A percentile compares a stretch with the other conserved stretches of the same genome.
These are phyloP conservation scores for Fusarium sp. DNA, from an alignment of 2,329 filamentous ascomycete species.

Conservation along the genomic window DNA sequence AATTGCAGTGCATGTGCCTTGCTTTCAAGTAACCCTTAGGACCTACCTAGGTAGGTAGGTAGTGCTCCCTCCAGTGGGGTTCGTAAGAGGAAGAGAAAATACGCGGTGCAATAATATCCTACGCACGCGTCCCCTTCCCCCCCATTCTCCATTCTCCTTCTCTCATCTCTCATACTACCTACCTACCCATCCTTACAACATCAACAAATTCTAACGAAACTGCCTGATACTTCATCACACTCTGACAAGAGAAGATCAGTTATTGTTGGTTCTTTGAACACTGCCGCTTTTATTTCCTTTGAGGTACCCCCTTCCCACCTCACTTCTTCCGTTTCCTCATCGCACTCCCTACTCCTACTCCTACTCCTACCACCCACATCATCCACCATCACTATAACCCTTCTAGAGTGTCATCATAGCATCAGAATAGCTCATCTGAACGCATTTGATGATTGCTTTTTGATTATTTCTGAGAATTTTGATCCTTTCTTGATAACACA, in stretches of 20 bases:
- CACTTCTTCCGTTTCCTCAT: neutral
- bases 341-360: neutral
- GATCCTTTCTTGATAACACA: neutral
- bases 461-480: neutral
- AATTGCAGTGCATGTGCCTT: neutral
- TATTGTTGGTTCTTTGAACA: neutral
- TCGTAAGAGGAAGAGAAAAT: neutral
- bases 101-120: neutral
- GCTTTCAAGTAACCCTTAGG: neutral
- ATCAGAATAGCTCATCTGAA: neutral
- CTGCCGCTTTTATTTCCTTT: neutral
- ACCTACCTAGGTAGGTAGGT: no score
- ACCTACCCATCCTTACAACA: neutral
- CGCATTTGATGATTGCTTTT: neutral
- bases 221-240: neutral
- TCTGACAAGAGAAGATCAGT: neutral
- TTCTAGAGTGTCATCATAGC: neutral
- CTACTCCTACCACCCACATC: neutral
- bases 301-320: neutral
- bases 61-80: neutral
- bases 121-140: no score
- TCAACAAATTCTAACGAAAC: neutral
- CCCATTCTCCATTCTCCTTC: neutral
- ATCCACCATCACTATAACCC: neutral
- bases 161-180: neutral